Base-by-base conservation (phyloP, 768 basidiomycete genomes). In the Pulveroboletus sp. region DNA sequence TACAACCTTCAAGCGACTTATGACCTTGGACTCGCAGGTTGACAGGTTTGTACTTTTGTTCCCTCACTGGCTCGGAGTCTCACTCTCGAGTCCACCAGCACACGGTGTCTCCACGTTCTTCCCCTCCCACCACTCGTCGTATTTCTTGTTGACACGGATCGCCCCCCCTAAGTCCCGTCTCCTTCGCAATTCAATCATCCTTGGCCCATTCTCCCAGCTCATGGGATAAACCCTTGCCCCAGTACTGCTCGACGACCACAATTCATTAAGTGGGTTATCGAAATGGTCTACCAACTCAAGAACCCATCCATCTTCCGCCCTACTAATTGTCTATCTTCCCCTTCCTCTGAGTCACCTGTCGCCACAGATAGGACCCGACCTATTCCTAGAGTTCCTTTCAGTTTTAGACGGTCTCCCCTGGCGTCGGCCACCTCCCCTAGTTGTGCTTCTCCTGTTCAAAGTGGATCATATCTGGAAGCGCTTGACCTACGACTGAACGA, bases 401-500 rank as follows among this genome's bases (percentile, higher is more conserved):
- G 75, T 55, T 82, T 86, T 64, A 75, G 79, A 54, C 78, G 79
- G 31, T 73, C 83, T 3, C 73, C 81, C 13, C 49, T 62, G 28
- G 67, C 75, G 21, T 21, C 21, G 21, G 21, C 21, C 2, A 21
- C 21, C 4, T 21, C 21, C 0, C 56, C 57, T 1, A 60, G 58
- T 41, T 61, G 73, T 4, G 63, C 73, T 4, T 72, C 79, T 8
- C 76, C 83, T 30, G 69, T 84, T 28, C 88, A 88, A 57, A 88
- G 90, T 65, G 86, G 84, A 49, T 86, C 86, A 11, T 91, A 89
- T 68, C 73, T 90, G 46, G 84, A 89, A 63, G 79, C 82, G 50
- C 78, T 91, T 39, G 76, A 83, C 57, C 73, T 89, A 48, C 89
- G 85, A 62, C 73, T 92, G 39, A 89, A 84, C 60, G 89, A 92